A percentile compares a stretch with the other conserved stretches of the same genome.
phyloP scores from a whole-genome alignment of 2,329 filamentous ascomycete species.

The Cladophialophora yegresii region DNA sequence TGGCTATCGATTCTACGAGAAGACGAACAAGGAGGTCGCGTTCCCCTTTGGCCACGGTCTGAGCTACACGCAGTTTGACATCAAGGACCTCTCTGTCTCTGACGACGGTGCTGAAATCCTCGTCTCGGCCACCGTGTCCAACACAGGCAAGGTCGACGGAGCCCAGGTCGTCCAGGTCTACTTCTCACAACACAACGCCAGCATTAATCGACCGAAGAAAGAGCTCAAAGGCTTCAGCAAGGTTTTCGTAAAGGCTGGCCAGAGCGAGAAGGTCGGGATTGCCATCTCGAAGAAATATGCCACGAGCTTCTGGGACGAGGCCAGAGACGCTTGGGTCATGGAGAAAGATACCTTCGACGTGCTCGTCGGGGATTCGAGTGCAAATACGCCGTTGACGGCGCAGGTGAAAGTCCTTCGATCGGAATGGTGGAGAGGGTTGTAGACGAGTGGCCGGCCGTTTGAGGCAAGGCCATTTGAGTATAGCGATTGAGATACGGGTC shows the following conservation, averaged over 20 bases:
- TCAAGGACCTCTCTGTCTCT: slow-evolving; percentile 53
- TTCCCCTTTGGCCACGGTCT: slow-evolving; percentile 81
- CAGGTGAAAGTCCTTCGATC: slow-evolving; percentile 62
- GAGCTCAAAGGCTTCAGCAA: slow-evolving; percentile 69
- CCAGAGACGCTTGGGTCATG: slow-evolving; percentile 63
- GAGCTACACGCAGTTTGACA: slow-evolving; percentile 71
- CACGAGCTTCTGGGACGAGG: slow-evolving; percentile 71
- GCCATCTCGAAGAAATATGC: slow-evolving; percentile 64
- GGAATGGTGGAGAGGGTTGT: slow-evolving; percentile 68
- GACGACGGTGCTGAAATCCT: slow-evolving; percentile 51
- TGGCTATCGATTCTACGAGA: slow-evolving; percentile 80
- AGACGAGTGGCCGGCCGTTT: slow-evolving; percentile 21
- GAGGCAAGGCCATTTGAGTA: neutral
- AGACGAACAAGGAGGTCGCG: slow-evolving; percentile 62
- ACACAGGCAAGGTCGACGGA: slow-evolving; percentile 57
- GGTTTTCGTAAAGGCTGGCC: slow-evolving; percentile 61
- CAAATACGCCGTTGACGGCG: slow-evolving; percentile 47
- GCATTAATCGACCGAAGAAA: slow-evolving; percentile 59
- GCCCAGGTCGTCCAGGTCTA: slow-evolving; percentile 60
- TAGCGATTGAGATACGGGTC: neutral
- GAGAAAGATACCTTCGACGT: slow-evolving; percentile 68
- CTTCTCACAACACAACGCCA: slow-evolving; percentile 48
- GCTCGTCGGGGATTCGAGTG: slow-evolving; percentile 58
- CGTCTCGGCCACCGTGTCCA: slow-evolving; percentile 52
- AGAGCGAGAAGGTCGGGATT: slow-evolving; percentile 60